Percentiles rank a stretch among this genome's conserved stretches.
Evolutionary conservation across 345 rosid species (phyloP).

Genomic region (Corymbia maculata): DNA sequence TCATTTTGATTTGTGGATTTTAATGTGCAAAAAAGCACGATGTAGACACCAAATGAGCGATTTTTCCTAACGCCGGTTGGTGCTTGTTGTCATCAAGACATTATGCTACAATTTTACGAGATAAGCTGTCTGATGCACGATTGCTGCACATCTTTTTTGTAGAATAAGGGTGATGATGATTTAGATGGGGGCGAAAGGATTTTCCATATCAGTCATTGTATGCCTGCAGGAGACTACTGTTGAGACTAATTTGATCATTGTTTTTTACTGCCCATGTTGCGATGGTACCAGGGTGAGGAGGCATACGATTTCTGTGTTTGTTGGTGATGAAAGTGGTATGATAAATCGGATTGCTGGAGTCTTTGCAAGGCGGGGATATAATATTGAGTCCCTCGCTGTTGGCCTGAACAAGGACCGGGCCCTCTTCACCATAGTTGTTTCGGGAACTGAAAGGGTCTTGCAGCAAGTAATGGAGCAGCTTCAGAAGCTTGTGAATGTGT

Average conservation of each 20-base stretch:
- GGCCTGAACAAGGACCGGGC: constrained; percentile 92
- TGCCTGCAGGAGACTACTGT: not conserved
- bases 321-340: constrained; percentile 98
- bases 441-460: constrained; percentile 72
- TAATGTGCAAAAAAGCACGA: not conserved
- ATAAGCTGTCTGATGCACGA: not conserved
- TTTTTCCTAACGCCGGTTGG: not conserved
- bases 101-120: not conserved
- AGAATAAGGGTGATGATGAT: not conserved
- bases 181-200: not conserved
- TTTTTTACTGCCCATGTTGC: not conserved
- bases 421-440: constrained; percentile 84
- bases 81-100: not conserved
- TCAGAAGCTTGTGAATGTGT: constrained; percentile 90
- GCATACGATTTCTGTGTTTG: constrained; percentile 86
- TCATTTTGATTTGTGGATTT: not conserved
- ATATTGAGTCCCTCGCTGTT: constrained; percentile 97
- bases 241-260: not conserved
- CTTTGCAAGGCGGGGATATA: constrained; percentile 90
- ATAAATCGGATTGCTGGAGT: constrained; percentile 96
- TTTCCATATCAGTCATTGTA: not conserved
- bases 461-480: constrained; percentile 90
- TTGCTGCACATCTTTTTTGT: not conserved
- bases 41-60: not conserved
- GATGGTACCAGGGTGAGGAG: constrained; percentile 45